Evolutionary conservation across 257 asterid genomes (phyloP).

Genomic region (Gentiana straminea): DNA sequence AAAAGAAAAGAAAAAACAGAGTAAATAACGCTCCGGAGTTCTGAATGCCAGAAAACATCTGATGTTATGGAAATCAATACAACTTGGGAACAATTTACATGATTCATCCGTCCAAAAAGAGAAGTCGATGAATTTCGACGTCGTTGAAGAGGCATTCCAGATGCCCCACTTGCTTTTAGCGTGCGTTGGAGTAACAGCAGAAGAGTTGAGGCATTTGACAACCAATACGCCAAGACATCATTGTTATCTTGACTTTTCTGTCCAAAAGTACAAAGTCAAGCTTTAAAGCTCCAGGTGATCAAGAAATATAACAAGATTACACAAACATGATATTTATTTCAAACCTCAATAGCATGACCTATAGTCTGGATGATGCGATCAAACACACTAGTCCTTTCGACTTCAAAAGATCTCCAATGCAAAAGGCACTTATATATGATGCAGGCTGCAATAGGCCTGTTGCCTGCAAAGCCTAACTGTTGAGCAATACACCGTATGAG

Average conservation of each 20-base stretch:
- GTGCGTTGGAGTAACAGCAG: constrained; percentile 93
- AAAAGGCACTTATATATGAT: constrained; percentile 89
- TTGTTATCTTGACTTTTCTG: constrained; percentile 91
- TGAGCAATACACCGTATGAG: constrained; percentile 77
- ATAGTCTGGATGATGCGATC: constrained; percentile 91
- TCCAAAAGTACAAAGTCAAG: constrained; percentile 5
- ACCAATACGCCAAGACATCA: constrained; percentile 87
- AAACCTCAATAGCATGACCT: constrained; percentile 96
- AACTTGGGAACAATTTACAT: constrained; percentile 29
- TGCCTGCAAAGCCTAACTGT: constrained; percentile 79
- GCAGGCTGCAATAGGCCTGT: constrained; percentile 91
- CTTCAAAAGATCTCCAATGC: constrained; percentile 99
- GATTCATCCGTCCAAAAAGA: constrained; percentile 91
- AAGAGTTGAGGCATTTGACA: constrained; percentile 92
- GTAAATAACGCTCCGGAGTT: constrained; percentile 9
- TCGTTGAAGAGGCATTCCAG: constrained; percentile 85
- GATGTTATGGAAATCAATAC: background rate
- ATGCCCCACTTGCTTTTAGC: constrained; percentile 86
- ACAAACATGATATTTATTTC: constrained; percentile 15
- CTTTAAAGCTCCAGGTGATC: constrained; percentile 14
- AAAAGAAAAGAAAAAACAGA: background rate
- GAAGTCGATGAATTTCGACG: constrained; percentile 86
- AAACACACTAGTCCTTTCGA: constrained; percentile 89
- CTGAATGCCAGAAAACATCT: constrained; percentile 10
- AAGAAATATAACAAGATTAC: constrained; percentile 7